Evolutionary conservation across 805 yeast genomes (phyloP).

Genomic region (Maudiozyma barnettii): DNA sequence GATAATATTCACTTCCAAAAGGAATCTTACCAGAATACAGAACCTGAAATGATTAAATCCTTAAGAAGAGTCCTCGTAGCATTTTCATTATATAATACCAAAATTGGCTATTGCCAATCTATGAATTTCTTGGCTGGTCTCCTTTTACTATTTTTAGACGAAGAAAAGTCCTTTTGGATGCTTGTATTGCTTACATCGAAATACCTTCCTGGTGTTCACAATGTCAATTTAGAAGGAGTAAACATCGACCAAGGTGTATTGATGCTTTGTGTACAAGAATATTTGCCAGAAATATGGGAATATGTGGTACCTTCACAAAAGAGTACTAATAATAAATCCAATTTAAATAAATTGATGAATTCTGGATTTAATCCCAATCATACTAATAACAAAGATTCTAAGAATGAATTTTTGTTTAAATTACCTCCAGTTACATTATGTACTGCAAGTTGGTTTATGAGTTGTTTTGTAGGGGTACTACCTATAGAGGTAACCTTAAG

Average conservation of each 20-base stretch:
- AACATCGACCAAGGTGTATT: conserved; percentile 91
- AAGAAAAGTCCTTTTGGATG: conserved; percentile 93
- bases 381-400: conserved; percentile 3
- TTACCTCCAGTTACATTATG: conserved; percentile 87
- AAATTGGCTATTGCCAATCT: conserved; percentile 93
- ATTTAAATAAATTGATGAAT: neutral
- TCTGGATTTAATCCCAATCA: neutral
- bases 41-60: conserved; percentile 57
- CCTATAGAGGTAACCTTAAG: conserved; percentile 84
- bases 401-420: conserved; percentile 48
- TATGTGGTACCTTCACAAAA: conserved; percentile 29
- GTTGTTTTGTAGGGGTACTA: conserved; percentile 80
- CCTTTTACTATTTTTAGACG: conserved; percentile 73
- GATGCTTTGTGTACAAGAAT: conserved; percentile 76
- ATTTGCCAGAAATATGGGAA: conserved; percentile 74
- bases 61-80: conserved; percentile 74
- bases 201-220: conserved; percentile 86
- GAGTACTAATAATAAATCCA: neutral
- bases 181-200: conserved; percentile 78
- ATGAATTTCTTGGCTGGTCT: conserved; percentile 87
- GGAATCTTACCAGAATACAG: conserved; percentile 29
- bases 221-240: conserved; percentile 83
- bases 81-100: conserved; percentile 77
- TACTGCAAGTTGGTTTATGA: conserved; percentile 97
- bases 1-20: conserved; percentile 76